Percentiles rank a stretch among this genome's conserved stretches.
phyloP scores from a whole-genome alignment of 2,329 filamentous ascomycete genomes.

The Leptographium lundbergii region DNA sequence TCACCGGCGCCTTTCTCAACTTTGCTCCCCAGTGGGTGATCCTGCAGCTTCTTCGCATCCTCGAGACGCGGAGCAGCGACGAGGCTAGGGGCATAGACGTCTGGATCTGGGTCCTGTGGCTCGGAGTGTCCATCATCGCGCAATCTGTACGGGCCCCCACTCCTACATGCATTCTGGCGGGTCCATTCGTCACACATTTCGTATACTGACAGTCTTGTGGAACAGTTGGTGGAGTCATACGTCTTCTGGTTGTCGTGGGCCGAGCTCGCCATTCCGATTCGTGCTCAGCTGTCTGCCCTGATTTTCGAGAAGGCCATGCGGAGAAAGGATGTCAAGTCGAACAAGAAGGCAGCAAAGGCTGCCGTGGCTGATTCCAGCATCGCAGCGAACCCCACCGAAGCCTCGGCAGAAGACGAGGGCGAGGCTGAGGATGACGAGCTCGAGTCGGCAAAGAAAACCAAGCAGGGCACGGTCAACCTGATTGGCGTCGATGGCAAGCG shows the following conservation, averaged over 20 bases:
- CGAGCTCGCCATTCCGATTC: conserved; percentile 51
- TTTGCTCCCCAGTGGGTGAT: conserved; percentile 61
- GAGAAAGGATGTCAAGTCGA: conserved; percentile 62
- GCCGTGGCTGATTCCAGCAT: conserved; percentile 15
- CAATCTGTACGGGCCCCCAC: conserved; percentile 21
- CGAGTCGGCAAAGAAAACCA: conserved; percentile 35
- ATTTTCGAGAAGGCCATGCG: conserved; percentile 68
- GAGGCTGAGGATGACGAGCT: conserved; percentile 33
- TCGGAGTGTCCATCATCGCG: conserved; percentile 47
- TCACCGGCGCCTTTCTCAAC: conserved; percentile 42
- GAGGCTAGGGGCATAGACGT: conserved; percentile 36
- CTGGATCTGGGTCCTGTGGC: conserved; percentile 55
- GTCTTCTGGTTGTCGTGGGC: conserved; percentile 55
- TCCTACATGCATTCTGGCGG: no score
- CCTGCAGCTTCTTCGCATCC: conserved; percentile 47
- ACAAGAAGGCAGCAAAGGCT: conserved; percentile 29
- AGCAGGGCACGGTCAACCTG: conserved; percentile 62
- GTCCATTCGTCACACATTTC: not conserved
- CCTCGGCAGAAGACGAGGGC: not conserved
- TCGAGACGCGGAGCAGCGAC: conserved; percentile 42
- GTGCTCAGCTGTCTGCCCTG: conserved; percentile 56
- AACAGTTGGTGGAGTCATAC: conserved; percentile 48
- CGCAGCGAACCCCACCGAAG: conserved; percentile 17
- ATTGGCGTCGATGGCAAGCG: conserved; percentile 65
- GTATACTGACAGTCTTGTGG: not conserved